Evolutionary conservation across 495 filamentous ascomycete species (phyloP), one percentile per base, ranked within the genome.

Genomic region (Hapsidospora chrysogenum): DNA sequence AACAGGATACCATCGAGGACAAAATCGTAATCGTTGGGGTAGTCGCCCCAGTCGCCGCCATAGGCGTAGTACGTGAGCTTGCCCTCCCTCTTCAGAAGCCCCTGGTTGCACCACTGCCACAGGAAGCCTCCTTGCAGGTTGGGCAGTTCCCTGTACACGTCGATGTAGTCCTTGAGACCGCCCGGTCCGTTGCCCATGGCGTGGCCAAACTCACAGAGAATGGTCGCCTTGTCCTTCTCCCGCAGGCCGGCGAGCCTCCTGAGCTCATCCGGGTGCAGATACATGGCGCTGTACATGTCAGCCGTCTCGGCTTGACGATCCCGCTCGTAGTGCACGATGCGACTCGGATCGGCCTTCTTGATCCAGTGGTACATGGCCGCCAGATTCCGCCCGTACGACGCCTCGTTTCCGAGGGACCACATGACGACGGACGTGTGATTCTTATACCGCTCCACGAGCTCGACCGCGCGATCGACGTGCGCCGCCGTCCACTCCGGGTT

Each of bases 101-200:
- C 72, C 36, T 76, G 72, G 39, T 76, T 77, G 9, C 66, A 61
- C 72, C 72, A 77, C 46, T 75, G 70, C 72, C 73, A 78, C 11
- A 75, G 61, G 32, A 68, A 76, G 3, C 73, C 73, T 2, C 73
- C 73, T 44, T 76, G 71, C 9, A 78, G 53, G 13, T 57, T 52
- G 0, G 53, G 60, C 38, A 73, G 45, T 22, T 61, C 49, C 18
- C 60, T 57, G 42, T 74, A 76, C 3, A 56, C 54, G n/a, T 73
- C 59, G 29, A 66, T 53, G 39, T 78, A 77, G 40, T 76, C 72
- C 41, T 68, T 58, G 11, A 76, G 51, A 4, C 53, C 61, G 3
- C 73, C 73, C 0, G 74, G 74, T 0, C 70, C 74, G 37, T 75
- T 78, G 1, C 74, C 74, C 72, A 77, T 76, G 2, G 74, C 66